A percentile compares a stretch with the other conserved stretches of the same genome.
These are phyloP conservation scores for Wallacemonas sp. DNA, from an alignment of 208 protist genomes.

Conservation along the genomic window DNA sequence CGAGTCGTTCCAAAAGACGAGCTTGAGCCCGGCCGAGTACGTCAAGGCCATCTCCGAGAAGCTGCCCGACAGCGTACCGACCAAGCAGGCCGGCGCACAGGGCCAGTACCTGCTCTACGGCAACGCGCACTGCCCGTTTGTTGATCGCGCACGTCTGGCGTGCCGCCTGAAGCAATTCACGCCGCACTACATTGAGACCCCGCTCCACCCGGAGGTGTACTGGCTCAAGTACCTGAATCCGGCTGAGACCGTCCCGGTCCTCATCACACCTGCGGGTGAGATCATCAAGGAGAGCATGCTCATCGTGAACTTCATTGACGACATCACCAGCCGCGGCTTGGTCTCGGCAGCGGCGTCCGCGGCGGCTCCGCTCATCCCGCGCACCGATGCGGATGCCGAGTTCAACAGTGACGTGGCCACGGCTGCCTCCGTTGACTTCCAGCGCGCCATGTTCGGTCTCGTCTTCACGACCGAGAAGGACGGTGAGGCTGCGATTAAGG, in stretches of 20 bases:
- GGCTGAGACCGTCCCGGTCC: conserved; percentile 12
- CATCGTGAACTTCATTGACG: conserved; percentile 15
- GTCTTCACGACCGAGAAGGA: conserved; percentile 15
- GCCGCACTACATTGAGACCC: conserved; percentile 10
- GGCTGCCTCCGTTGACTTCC: background rate
- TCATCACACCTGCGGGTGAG: background rate
- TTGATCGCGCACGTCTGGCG: conserved; percentile 11
- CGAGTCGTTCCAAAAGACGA: conserved; percentile 4
- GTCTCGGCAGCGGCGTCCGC: background rate
- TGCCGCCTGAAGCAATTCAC: conserved; percentile 5
- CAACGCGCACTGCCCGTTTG: conserved; percentile 17
- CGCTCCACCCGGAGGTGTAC: conserved; percentile 5
- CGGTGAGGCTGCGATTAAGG: conserved; percentile 7
- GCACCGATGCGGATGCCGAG: background rate
- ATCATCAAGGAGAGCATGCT: conserved; percentile 19
- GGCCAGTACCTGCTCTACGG: conserved; percentile 17
- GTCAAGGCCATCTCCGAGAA: background rate
- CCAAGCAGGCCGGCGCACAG: conserved; percentile 7
- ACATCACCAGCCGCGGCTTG: conserved; percentile 12
- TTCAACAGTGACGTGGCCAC: conserved; percentile 8
- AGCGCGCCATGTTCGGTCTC: conserved; percentile 16
- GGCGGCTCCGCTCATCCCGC: conserved; percentile 8
- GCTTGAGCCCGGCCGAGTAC: background rate
- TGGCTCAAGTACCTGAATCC: conserved; percentile 18
- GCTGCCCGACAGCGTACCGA: background rate